Conservation (phyloP, 257 asterid genomes). For the Solanum lycopersicoides region DNA sequence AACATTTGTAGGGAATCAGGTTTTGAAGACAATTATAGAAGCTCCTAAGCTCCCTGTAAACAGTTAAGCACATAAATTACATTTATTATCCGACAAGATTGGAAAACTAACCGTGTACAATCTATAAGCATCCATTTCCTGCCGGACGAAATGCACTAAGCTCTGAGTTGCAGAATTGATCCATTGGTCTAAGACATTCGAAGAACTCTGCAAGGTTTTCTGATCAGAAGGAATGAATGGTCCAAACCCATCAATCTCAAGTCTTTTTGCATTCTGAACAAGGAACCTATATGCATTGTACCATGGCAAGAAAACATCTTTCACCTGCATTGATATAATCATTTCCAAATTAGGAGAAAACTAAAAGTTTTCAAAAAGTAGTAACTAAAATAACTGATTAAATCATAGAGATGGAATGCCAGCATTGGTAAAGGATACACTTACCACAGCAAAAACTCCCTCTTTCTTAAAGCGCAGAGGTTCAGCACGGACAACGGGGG, state of each 20-base stretch:
- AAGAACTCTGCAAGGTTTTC: conserved; percentile 51
- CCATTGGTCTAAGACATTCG: conserved; percentile 95
- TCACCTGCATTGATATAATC: conserved; percentile 23
- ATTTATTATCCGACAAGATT: background rate
- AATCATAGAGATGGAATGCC: background rate
- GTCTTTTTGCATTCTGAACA: conserved; percentile 92
- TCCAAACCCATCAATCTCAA: conserved; percentile 80
- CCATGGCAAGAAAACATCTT: conserved; percentile 96
- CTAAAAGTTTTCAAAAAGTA: background rate
- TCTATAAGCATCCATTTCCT: conserved; percentile 94
- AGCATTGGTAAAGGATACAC: background rate
- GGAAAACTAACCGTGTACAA: conserved; percentile 56
- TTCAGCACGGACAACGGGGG: conserved; percentile 99
- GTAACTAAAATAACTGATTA: background rate
- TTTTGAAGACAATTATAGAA: background rate
- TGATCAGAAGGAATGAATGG: conserved; percentile 75
- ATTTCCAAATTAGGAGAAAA: background rate
- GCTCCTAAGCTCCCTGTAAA: background rate
- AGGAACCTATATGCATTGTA: conserved; percentile 98
- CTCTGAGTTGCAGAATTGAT: conserved; percentile 93
- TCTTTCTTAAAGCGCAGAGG: conserved; percentile 93
- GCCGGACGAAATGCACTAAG: conserved; percentile 84
- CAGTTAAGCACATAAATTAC: background rate
- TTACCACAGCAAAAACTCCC: conserved; percentile 78
- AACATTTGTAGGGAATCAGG: background rate